Evolutionary conservation across 208 protist species (phyloP), one percentile per base, ranked within the genome.

Genomic region (Ichthyophonus hoferi): DNA sequence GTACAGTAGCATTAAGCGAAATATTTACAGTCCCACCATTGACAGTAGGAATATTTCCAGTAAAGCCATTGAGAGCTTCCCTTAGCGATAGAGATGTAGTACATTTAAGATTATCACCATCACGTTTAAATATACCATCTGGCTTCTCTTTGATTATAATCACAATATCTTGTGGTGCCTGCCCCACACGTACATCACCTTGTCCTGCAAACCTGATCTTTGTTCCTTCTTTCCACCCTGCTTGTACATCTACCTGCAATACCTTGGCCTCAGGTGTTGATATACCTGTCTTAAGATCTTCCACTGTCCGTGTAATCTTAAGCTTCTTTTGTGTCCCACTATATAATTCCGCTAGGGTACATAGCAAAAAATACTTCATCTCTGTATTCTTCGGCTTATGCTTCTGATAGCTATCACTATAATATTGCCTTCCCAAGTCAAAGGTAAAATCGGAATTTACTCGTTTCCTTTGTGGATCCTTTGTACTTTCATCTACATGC

Each of bases 191-290:
- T 88, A 94, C 91, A 87, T 96, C 94, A 33, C 94, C 94, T 77
- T 85, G 79, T 24, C 92, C 79, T 1, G 79, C 34, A 88, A 98
- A 99, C 41, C 95, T 95, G 40, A 99, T 94, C 93, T 99, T 99
- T 33, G 97, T 98, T 40, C 97, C 97, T 87, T 95, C 96, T 93
- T 98, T 98, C 94, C 97, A 98, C 17, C 97, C 97, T 0, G 97
- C 97, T 91, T 96, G 90, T 83, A 98, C 96, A 14, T 82, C 94
- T 89, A 89, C 96, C 94, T 35, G 94, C 94, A 79, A 86, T 78
- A 37, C 89, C 96, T 95, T n/a, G 97, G 89, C 0, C 91, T 94
- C 38, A 91, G 85, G 3, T 86, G 40, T 84, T 96, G 87, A 14
- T 92, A 0, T 33, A 42, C 2, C 40, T 40, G 1, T 40, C 58